Conservation (phyloP, 2,329 filamentous ascomycete genomes). For the Cryoendolithus antarcticus region DNA sequence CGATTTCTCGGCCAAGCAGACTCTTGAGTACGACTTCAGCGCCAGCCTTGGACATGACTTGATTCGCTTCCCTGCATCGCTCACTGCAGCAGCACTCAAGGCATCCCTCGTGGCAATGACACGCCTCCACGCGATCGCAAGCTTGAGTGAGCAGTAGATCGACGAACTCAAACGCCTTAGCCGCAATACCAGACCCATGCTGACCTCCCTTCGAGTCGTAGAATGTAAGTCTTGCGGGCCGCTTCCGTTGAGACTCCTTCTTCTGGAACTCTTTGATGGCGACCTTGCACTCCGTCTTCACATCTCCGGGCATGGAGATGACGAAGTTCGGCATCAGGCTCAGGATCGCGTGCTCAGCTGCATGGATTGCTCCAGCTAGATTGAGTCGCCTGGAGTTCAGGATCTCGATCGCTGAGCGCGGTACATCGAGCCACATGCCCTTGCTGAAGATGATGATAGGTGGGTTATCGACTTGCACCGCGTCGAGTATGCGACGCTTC, state of each 20-base stretch:
- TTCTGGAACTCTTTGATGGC: slow-evolving; percentile 76
- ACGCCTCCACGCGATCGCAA: slow-evolving; percentile 61
- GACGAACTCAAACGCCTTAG: slow-evolving; percentile 87
- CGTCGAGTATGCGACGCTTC: slow-evolving; percentile 73
- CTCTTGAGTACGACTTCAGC: slow-evolving; percentile 68
- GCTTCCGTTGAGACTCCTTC: slow-evolving; percentile 57
- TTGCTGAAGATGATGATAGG: slow-evolving; percentile 75
- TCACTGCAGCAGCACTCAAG: slow-evolving; percentile 82
- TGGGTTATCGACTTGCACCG: slow-evolving; percentile 84
- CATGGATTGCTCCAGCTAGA: slow-evolving; percentile 81
- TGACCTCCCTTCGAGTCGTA: slow-evolving; percentile 90
- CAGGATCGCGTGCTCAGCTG: slow-evolving; percentile 83
- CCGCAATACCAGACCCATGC: slow-evolving; percentile 71
- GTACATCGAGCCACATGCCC: slow-evolving; percentile 93
- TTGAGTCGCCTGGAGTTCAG: slow-evolving; percentile 61
- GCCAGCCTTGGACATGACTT: slow-evolving; percentile 88
- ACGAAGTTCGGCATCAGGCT: slow-evolving; percentile 84
- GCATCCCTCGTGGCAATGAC: slow-evolving; percentile 68
- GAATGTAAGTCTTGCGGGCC: slow-evolving; percentile 79
- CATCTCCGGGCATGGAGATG: slow-evolving; percentile 77
- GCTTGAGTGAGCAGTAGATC: slow-evolving; percentile 67
- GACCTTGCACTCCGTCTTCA: slow-evolving; percentile 88
- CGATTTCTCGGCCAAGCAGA: slow-evolving; percentile 63
- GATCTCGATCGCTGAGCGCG: slow-evolving; percentile 64
- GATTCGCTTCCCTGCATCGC: slow-evolving; percentile 71